A percentile compares a stretch with the other conserved stretches of the same genome.
These are phyloP conservation scores for Lagenidium giganteum DNA, from an alignment of 352 stramenopile species.

Conservation along the genomic window DNA sequence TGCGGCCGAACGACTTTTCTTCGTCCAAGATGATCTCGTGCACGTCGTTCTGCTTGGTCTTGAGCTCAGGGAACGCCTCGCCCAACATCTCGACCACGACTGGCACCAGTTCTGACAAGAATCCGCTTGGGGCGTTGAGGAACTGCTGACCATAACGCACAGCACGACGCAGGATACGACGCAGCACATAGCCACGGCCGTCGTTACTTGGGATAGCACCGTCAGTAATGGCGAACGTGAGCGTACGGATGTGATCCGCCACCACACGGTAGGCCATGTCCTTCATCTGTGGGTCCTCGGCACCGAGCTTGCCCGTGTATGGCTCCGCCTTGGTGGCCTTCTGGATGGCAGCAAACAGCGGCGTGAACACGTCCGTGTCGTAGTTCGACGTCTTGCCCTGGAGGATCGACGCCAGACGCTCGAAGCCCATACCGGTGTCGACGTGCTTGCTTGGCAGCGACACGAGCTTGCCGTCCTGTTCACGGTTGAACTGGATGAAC, in stretches of 20 bases:
- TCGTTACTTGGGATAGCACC: conserved; percentile 96
- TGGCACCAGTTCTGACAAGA: conserved; percentile 93
- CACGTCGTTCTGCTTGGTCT: conserved; percentile 86
- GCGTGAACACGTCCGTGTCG: conserved; percentile 98
- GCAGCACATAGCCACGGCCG: conserved; percentile 97
- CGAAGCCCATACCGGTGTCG: conserved; percentile 99
- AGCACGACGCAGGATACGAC: conserved; percentile 96
- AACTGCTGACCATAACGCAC: conserved; percentile 98
- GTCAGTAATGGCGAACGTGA: conserved; percentile 98
- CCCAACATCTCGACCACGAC: conserved; percentile 92
- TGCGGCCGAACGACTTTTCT: conserved; percentile 93
- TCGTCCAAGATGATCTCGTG: conserved; percentile 96
- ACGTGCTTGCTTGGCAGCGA: conserved; percentile 95
- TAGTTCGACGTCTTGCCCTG: conserved; percentile 97
- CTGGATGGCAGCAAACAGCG: conserved; percentile 94
- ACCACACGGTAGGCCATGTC: conserved; percentile 94
- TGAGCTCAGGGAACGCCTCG: conserved; percentile 95
- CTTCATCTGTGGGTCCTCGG: conserved; percentile 85
- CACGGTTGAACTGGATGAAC: conserved; percentile 99
- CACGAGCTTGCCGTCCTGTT: conserved; percentile 86
- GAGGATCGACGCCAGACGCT: conserved; percentile 90
- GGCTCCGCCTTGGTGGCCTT: conserved; percentile 63
- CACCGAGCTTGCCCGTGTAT: conserved; percentile 84
- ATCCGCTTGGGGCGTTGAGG: conserved; percentile 92
- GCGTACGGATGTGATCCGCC: conserved; percentile 97